These are phyloP conservation scores for Nothophoma quercina DNA, from an alignment of 2,329 filamentous ascomycete genomes.

Conservation along the genomic window DNA sequence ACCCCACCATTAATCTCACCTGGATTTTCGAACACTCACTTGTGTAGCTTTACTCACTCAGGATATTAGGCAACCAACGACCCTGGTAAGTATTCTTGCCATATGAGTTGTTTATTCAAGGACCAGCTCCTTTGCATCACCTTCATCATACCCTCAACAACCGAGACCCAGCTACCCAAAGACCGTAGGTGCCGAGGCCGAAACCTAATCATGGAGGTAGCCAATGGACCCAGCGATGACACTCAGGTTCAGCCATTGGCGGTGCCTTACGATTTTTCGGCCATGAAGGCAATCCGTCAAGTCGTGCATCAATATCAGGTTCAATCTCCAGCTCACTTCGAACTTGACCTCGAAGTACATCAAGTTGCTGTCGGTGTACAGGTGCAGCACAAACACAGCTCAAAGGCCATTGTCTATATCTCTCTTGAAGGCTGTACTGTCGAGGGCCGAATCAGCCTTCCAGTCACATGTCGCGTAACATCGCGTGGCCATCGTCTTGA, in stretches of 20 bases:
- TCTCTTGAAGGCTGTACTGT: neutral
- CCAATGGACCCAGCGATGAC: too few relatives aligned
- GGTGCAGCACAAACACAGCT: rapidly evolving
- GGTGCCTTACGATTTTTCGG: neutral
- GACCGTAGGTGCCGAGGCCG: too few relatives aligned
- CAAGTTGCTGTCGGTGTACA: neutral
- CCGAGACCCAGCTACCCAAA: too few relatives aligned
- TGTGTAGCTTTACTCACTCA: too few relatives aligned
- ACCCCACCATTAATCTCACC: neutral
- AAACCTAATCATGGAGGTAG: too few relatives aligned
- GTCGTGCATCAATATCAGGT: neutral
- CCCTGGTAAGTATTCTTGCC: too few relatives aligned
- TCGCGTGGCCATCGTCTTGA: neutral
- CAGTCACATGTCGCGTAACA: neutral
- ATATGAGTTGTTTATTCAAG: too few relatives aligned
- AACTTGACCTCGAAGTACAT: neutral
- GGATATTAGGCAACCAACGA: slow-evolving; percentile 1
- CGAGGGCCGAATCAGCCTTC: neutral
- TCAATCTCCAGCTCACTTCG: neutral
- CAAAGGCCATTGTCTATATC: neutral
- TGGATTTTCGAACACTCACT: neutral
- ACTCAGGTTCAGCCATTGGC: neutral
- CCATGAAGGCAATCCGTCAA: neutral
- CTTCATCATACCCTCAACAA: too few relatives aligned
- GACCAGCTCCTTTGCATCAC: too few relatives aligned